Evolutionary conservation across 371 early-diverging fungal species (phyloP), one percentile per base, ranked within the genome.

Genomic region (Mortierella sp.): DNA sequence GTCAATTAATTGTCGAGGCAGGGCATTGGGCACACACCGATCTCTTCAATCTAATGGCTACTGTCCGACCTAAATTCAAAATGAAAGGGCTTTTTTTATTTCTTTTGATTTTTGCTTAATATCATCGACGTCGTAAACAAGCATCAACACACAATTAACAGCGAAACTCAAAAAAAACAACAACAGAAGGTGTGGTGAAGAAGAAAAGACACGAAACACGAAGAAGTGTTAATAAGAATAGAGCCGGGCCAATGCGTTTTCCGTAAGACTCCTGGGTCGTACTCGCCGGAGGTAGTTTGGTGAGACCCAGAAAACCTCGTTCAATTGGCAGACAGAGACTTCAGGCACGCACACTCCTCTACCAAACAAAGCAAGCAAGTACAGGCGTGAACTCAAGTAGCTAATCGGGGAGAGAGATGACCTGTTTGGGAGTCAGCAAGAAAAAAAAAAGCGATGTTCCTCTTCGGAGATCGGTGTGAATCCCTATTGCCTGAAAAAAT

Each of bases 401-500:
- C 63, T 32, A 12, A 32, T 6, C 16, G 4, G 16, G 29, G 35
- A 60, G 32, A 60, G 32, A 60, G 32, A 16, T 32, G 32, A 32
- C 29, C 58, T 58, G 29, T 27, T 58, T 58, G 27, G 29, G 63
- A 60, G 35, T 60, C 63, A 60, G 63, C 63, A 32, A 16, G 35
- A 11, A 18, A 32, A 32, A 32, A 32, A 32, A 60, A 32, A 24
- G n/a, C 24, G 41, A 68, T 68, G 24, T 24, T 41, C 68, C 21
- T 68, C 24, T 24, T 41, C 68, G 68, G 68, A 68, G 68, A 68
- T 68, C 68, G 68, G 68, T 35, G 68, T 11, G 24, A 24, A 21
- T 41, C 68, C 68, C 38, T 35, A 68, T 68, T 68, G 68, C 35
- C 18, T 68, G 43, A 24, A 21, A 16, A 41, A 5, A 8, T 65